A percentile compares a stretch with the other conserved stretches of the same genome.
These are phyloP conservation scores for Daldinia caldariorum DNA, from an alignment of 495 filamentous ascomycete genomes.

Conservation along the genomic window DNA sequence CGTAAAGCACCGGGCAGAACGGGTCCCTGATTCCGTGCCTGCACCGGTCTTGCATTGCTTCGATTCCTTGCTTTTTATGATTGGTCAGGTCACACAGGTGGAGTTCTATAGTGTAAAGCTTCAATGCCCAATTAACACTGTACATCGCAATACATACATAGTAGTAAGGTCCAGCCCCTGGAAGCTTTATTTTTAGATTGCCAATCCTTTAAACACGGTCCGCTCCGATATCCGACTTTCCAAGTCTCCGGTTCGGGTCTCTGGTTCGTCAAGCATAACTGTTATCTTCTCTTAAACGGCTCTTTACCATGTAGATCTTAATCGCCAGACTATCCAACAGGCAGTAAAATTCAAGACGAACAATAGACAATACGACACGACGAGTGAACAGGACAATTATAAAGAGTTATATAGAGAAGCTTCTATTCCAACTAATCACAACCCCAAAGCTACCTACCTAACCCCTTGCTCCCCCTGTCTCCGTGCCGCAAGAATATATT, in stretches of 20 bases:
- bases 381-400: not conserved
- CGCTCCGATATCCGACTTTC: constrained; percentile 28
- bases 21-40: constrained; percentile 11
- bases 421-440: not conserved
- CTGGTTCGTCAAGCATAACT: not conserved
- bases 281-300: not conserved
- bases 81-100: constrained; percentile 17
- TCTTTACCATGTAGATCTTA: not conserved
- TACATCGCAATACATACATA: no score
- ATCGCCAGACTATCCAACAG: not conserved
- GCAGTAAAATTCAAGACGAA: not conserved
- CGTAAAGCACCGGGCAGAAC: constrained; percentile 3
- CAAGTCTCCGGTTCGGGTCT: constrained; percentile 5
- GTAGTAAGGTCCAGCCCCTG: constrained; percentile 25
- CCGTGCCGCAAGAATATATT: not conserved
- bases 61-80: not conserved
- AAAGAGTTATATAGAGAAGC: not conserved
- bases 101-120: constrained; percentile 16
- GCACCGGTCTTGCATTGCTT: constrained; percentile 2
- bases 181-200: constrained; percentile 38
- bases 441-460: not conserved
- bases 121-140: constrained; percentile 17
- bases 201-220: constrained; percentile 8
- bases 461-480: not conserved
- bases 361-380: not conserved